Base-by-base conservation (phyloP, 2,329 filamentous ascomycete species). In the Fusarium phyllophilum region DNA sequence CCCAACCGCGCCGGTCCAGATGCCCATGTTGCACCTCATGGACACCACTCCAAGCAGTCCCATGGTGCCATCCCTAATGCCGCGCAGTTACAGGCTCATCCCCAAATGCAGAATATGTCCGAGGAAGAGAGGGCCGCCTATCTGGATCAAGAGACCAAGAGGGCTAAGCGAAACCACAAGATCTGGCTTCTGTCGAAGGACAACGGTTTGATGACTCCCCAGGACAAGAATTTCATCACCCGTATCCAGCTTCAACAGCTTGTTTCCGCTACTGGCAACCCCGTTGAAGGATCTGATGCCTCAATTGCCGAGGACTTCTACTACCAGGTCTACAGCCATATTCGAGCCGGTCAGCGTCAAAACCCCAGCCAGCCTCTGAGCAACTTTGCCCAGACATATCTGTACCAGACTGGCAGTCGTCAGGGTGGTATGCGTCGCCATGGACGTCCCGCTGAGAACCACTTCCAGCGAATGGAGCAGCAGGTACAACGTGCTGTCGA, bases 181-280 rank as follows among this genome's bases (percentile, higher is more conserved):
- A 98, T 99, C 71, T 96, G 95, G 84, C 87, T 97, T 46, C 85
- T 98, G 60, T 97, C 94, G 31, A 95, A 94, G 84, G 95, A 97
- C 78, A 99, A 99, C 79, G 96, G 96, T 31, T 85, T 99, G 70
- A 99, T 99, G 96, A 99, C 96, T 8, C 96, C 96, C 1, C 96
- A 98, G 80, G 96, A 99, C 84, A 99, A 99, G 87, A 99, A 98
- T 81, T 99, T 98, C 83, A 97, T 99, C 75, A 98, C 96, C 10
- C 92, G 96, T 24, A 99, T 99, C 74, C 96, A 99, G 82, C 88
- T 99, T 59, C 96, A 99, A 84, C 96, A 99, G 81, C 89, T 99
- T 41, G 94, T 99, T 61, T 92, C 96, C 17, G 95, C 96, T 14
- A 97, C 95, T 31, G 96, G 96, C 15, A 96, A 95, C 78, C 89